Percentiles rank a stretch among this genome's conserved stretches.
These are phyloP conservation scores for Chlorella sp. DNA, from an alignment of 139 green algal genomes.

Conservation along the genomic window DNA sequence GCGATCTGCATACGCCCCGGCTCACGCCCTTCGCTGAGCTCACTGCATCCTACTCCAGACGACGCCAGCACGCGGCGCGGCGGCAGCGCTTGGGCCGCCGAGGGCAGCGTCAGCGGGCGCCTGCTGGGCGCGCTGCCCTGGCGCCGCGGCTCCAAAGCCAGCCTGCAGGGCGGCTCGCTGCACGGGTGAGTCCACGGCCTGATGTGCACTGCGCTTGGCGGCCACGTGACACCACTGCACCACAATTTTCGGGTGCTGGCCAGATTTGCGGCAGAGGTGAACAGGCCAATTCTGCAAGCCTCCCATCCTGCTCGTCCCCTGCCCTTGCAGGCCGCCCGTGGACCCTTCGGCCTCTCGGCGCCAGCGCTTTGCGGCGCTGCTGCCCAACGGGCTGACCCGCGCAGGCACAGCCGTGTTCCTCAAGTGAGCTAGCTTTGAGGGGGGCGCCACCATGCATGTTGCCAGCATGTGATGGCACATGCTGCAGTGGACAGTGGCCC, in stretches of 20 bases:
- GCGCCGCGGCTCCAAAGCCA: not conserved
- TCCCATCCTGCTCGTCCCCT: not conserved
- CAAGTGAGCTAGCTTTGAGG: not conserved
- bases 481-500: no score
- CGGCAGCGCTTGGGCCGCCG: not conserved
- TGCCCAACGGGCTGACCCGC: conserved; percentile 4
- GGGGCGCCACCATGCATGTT: no score
- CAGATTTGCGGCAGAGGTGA: not conserved
- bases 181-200: conserved; percentile 17
- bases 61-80: not conserved
- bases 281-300: not conserved
- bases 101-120: not conserved
- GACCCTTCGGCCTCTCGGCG: conserved; percentile 12
- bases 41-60: not conserved
- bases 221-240: no score
- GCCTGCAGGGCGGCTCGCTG: not conserved
- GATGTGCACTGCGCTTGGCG: no score
- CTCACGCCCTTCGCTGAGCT: not conserved
- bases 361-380: not conserved
- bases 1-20: no score
- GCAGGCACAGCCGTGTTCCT: conserved; percentile 5
- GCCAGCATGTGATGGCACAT: no score
- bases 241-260: no score
- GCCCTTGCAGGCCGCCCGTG: not conserved
- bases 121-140: not conserved